Evolutionary conservation across 305 asterid species (phyloP).

Genomic region (Rubia tinctorum): DNA sequence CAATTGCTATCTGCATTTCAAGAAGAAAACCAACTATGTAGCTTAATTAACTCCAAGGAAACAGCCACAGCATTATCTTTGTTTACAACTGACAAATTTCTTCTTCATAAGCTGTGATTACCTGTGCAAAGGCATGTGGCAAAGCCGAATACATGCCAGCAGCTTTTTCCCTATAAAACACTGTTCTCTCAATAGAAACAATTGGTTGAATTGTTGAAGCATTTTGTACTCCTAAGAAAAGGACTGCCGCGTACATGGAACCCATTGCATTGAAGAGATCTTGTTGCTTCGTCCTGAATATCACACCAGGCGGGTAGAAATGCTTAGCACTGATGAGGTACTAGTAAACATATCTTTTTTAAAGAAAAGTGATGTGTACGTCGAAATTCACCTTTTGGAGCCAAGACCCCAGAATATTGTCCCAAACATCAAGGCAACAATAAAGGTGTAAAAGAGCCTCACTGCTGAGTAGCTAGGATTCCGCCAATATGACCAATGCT

Average conservation of each 20-base stretch:
- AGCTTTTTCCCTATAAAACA: slow-evolving; percentile 9
- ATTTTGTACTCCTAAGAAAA: slow-evolving; percentile 10
- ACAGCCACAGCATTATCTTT: neutral
- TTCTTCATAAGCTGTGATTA: neutral
- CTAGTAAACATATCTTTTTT: neutral
- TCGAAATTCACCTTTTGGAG: slow-evolving; percentile 45
- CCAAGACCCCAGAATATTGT: slow-evolving; percentile 90
- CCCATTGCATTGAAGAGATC: slow-evolving; percentile 15
- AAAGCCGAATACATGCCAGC: slow-evolving; percentile 10
- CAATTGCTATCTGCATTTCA: slow-evolving; percentile 1
- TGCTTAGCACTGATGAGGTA: neutral
- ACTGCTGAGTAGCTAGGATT: slow-evolving; percentile 8
- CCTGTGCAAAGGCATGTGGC: slow-evolving; percentile 13
- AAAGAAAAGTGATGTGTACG: neutral
- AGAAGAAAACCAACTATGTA: neutral
- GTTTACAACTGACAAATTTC: neutral
- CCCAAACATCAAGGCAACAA: slow-evolving; percentile 74
- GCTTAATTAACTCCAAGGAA: neutral
- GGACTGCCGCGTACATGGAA: slow-evolving; percentile 11
- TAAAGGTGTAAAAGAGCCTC: slow-evolving; percentile 28
- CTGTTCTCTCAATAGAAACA: slow-evolving; percentile 9
- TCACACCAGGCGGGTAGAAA: neutral
- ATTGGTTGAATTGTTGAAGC: slow-evolving; percentile 2
- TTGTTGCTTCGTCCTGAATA: slow-evolving; percentile 1
- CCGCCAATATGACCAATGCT: slow-evolving; percentile 13